phyloP scores from a whole-genome alignment of 164 flowering plant genomes.

The Piper longum region DNA sequence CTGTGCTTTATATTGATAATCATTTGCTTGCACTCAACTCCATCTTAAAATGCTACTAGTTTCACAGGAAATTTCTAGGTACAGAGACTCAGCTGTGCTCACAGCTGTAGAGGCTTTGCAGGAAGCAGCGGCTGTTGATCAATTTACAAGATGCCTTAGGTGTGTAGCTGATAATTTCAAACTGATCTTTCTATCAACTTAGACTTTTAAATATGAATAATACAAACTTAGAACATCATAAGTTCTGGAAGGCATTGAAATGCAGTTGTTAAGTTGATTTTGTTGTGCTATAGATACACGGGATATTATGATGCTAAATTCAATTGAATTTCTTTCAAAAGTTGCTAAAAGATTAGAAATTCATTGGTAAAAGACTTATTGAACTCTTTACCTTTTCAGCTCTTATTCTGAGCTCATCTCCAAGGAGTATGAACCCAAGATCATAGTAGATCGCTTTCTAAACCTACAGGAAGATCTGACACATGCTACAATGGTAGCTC shows the following conservation, averaged over 20 bases:
- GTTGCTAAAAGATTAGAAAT: not conserved
- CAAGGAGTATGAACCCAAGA: slow-evolving; percentile 21
- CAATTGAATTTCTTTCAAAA: too few species aligned
- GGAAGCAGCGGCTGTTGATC: slow-evolving; percentile 57
- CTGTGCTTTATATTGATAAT: not conserved
- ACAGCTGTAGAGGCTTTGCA: slow-evolving; percentile 63
- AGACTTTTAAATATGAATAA: too few species aligned
- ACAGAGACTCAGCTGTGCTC: slow-evolving; percentile 40
- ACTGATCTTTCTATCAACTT: not conserved
- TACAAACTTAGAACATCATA: too few species aligned
- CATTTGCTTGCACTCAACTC: not conserved
- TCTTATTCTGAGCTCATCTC: slow-evolving; percentile 32
- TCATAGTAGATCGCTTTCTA: slow-evolving; percentile 32
- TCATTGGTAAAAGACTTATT: not conserved
- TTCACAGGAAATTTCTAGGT: slow-evolving; percentile 42
- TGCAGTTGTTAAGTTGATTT: too few species aligned
- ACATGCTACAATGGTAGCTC: slow-evolving; percentile 20
- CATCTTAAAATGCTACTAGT: not conserved
- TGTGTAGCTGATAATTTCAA: slow-evolving; percentile 5
- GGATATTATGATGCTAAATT: not conserved
- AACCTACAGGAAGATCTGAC: slow-evolving; percentile 33
- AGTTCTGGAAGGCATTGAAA: not conserved
- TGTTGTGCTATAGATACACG: not conserved
- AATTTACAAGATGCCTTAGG: slow-evolving; percentile 55
- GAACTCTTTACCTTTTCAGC: slow-evolving; percentile 16